Evolutionary conservation across 768 basidiomycete genomes (phyloP).

Genomic region (Crucibulum laeve): DNA sequence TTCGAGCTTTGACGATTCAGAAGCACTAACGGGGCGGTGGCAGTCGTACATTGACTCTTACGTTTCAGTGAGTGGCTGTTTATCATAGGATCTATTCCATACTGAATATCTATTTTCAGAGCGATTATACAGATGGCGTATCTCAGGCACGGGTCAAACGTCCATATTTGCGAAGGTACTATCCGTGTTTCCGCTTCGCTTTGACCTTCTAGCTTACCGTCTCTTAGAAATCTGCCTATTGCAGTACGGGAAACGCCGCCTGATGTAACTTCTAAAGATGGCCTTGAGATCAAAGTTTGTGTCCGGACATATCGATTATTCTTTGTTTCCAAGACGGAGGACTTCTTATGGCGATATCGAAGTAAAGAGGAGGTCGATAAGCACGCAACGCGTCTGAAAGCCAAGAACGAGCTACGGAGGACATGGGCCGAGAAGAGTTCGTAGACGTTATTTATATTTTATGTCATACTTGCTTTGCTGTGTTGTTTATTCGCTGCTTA

Average conservation of each 20-base stretch:
- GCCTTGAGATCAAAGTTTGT: conserved; percentile 82
- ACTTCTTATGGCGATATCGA: conserved; percentile 49
- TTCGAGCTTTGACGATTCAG: conserved; percentile 68
- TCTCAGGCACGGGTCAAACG: conserved; percentile 37
- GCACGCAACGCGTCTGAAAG: conserved; percentile 21
- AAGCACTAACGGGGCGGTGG: conserved; percentile 75
- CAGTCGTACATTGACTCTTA: conserved; percentile 76
- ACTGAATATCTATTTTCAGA: conserved; percentile 29
- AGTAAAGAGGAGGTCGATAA: conserved; percentile 34
- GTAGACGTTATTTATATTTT: background rate
- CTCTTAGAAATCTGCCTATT: conserved; percentile 34
- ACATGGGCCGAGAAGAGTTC: conserved; percentile 30
- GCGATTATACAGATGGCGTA: conserved; percentile 53
- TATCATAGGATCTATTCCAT: conserved; percentile 1
- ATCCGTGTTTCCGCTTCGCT: background rate
- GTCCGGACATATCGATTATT: conserved; percentile 78
- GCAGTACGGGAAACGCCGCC: conserved; percentile 31
- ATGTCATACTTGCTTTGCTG: too few relatives aligned
- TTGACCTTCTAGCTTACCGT: conserved; percentile 1
- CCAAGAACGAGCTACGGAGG: conserved; percentile 25
- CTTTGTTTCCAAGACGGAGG: conserved; percentile 68
- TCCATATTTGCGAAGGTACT: conserved; percentile 68
- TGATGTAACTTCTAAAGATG: conserved; percentile 47
- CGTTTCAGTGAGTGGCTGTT: conserved; percentile 45
- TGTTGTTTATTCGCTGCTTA: background rate